phyloP scores from a whole-genome alignment of 2,329 filamentous ascomycete genomes.

The Cladosporium sp. region DNA sequence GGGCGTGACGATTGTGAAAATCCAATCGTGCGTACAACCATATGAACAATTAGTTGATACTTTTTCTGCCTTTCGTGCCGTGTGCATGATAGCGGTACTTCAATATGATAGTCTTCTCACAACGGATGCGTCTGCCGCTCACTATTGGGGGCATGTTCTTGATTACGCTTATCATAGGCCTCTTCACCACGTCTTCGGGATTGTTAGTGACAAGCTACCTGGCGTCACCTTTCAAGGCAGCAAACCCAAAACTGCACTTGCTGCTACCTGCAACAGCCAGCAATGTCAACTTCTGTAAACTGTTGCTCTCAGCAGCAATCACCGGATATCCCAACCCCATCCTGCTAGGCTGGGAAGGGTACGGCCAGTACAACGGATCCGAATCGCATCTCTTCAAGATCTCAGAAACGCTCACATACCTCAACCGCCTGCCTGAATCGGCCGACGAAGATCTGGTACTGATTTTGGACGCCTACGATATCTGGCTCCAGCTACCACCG shows the following conservation, averaged over 20 bases:
- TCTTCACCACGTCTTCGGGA: conserved; percentile 1
- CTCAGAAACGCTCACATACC: conserved; percentile 22
- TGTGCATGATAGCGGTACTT: background rate
- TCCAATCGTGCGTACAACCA: background rate
- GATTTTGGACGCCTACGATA: conserved; percentile 63
- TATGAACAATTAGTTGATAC: background rate
- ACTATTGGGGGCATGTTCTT: background rate
- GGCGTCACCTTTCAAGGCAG: background rate
- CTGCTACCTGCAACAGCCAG: conserved; percentile 20
- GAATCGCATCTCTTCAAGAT: conserved; percentile 24
- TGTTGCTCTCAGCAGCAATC: conserved; percentile 17
- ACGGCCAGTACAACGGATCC: conserved; percentile 29
- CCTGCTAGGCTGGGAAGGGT: conserved; percentile 21
- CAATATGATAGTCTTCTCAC: background rate
- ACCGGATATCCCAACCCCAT: conserved; percentile 8
- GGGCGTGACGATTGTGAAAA: background rate
- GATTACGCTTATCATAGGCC: background rate
- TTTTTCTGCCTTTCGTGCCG: background rate
- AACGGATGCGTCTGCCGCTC: background rate
- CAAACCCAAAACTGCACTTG: conserved; percentile 16
- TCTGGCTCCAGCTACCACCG: conserved; percentile 65
- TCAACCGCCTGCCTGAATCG: conserved; percentile 18
- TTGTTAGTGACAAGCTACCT: background rate
- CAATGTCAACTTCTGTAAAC: conserved; percentile 20
- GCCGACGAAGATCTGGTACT: conserved; percentile 53